Evolutionary conservation across 345 rosid genomes (phyloP).

Genomic region (Psidium guajava): DNA sequence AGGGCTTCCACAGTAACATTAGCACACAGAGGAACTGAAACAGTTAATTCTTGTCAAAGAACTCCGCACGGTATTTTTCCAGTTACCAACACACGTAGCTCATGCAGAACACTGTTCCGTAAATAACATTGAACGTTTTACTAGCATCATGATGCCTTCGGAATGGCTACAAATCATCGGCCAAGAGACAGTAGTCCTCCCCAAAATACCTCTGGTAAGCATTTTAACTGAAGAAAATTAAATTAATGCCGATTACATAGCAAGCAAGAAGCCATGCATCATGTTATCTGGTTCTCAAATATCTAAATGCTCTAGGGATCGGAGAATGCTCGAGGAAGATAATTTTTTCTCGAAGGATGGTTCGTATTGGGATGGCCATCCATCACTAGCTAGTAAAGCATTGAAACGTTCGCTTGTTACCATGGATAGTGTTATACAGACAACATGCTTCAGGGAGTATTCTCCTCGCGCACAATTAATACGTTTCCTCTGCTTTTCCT

Average conservation of each 20-base stretch:
- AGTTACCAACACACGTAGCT: neutral
- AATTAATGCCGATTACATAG: neutral
- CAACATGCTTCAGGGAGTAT: neutral
- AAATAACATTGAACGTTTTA: neutral
- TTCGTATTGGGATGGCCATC: neutral
- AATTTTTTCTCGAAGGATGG: neutral
- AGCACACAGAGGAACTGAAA: neutral
- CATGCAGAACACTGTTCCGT: neutral
- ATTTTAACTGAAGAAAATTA: neutral
- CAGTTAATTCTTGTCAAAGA: neutral
- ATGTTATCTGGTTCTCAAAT: neutral
- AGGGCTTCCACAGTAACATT: neutral
- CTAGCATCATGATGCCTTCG: neutral
- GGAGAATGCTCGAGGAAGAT: neutral
- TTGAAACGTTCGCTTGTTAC: neutral
- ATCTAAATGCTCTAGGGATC: neutral
- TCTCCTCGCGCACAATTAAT: neutral
- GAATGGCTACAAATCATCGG: neutral
- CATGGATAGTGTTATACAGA: neutral
- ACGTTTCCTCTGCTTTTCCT: neutral
- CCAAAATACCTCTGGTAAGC: neutral
- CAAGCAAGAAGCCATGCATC: neutral
- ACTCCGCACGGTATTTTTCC: neutral
- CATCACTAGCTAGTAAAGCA: neutral
- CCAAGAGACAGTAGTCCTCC: neutral